phyloP scores from a whole-genome alignment of 1,284 basidiomycete species.

The Trametes sp. region DNA sequence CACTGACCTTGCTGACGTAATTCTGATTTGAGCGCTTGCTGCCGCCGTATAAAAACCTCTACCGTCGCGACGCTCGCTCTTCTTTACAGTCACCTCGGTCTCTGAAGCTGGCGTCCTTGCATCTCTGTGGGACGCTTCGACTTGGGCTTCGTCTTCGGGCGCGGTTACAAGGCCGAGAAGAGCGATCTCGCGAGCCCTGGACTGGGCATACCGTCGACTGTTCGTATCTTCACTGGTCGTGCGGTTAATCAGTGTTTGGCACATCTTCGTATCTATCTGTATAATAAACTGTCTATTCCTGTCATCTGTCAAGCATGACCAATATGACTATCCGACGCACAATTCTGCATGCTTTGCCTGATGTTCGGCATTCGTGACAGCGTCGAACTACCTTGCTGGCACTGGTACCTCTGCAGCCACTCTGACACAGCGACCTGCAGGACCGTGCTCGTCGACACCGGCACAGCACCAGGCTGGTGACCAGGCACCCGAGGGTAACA shows the following conservation, averaged over 20 bases:
- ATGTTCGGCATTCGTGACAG: too few species aligned
- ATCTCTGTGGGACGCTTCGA: slow-evolving; percentile 24
- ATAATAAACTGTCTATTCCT: not conserved
- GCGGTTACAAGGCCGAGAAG: slow-evolving; percentile 40
- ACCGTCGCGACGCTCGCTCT: slow-evolving; percentile 28
- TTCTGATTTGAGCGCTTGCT: slow-evolving; percentile 5
- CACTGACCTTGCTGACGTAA: too few species aligned
- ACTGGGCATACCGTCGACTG: slow-evolving; percentile 77
- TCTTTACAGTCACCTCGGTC: slow-evolving; percentile 70
- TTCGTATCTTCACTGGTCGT: slow-evolving; percentile 51
- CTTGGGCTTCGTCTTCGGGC: slow-evolving; percentile 21
- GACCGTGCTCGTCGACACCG: too few species aligned
- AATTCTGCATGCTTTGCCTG: too few species aligned
- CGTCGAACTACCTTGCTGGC: too few species aligned
- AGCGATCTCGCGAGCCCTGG: slow-evolving; percentile 48
- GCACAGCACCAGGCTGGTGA: too few species aligned
- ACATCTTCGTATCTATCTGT: slow-evolving; percentile 45
- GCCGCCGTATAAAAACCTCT: slow-evolving; percentile 33
- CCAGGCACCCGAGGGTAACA: too few species aligned
- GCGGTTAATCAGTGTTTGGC: slow-evolving; percentile 76
- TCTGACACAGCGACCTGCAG: too few species aligned
- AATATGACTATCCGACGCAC: not conserved
- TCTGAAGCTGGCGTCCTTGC: slow-evolving; percentile 45
- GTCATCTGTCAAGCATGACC: not conserved
- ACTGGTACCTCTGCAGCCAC: too few species aligned